A percentile compares a stretch with the other conserved stretches of the same genome.
Conservation (phyloP, 2,329 filamentous ascomycete genomes). For the Fusarium verrucosum region DNA sequence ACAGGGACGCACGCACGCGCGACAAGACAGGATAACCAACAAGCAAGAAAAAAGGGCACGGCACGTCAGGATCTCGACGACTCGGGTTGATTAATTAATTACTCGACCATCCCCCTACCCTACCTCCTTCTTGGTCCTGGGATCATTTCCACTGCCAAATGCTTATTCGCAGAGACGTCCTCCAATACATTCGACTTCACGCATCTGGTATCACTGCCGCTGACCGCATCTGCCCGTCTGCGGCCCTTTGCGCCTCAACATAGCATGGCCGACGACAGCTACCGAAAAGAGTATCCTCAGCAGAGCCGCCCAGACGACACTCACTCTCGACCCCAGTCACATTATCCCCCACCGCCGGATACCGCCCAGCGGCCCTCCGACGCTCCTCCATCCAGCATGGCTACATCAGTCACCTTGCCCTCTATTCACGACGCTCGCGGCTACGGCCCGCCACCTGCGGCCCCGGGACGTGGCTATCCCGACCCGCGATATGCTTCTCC, state of each 20-base stretch:
- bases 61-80: constrained; percentile 10
- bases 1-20: constrained; percentile 3
- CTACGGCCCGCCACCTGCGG: constrained; percentile 47
- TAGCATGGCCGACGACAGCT: constrained; percentile 54
- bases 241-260: constrained; percentile 43
- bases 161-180: constrained; percentile 29
- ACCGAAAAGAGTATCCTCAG: constrained; percentile 51
- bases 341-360: constrained; percentile 54
- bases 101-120: constrained; percentile 8
- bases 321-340: constrained; percentile 54
- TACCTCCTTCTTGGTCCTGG: constrained; percentile 2
- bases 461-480: constrained; percentile 49
- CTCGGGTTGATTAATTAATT: constrained; percentile 18
- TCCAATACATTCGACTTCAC: constrained; percentile 10
- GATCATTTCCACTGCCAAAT: constrained; percentile 31
- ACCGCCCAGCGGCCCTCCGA: constrained; percentile 49
- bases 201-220: constrained; percentile 24
- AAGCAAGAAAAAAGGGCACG: constrained; percentile 1
- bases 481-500: constrained; percentile 56
- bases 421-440: constrained; percentile 59
- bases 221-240: constrained; percentile 40
- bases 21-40: too few species aligned
- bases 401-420: constrained; percentile 58
- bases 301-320: constrained; percentile 52
- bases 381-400: constrained; percentile 51